Evolutionary conservation across 208 protist genomes (phyloP), one percentile per base, ranked within the genome.

Genomic region (Acanthamoeba healyi): DNA sequence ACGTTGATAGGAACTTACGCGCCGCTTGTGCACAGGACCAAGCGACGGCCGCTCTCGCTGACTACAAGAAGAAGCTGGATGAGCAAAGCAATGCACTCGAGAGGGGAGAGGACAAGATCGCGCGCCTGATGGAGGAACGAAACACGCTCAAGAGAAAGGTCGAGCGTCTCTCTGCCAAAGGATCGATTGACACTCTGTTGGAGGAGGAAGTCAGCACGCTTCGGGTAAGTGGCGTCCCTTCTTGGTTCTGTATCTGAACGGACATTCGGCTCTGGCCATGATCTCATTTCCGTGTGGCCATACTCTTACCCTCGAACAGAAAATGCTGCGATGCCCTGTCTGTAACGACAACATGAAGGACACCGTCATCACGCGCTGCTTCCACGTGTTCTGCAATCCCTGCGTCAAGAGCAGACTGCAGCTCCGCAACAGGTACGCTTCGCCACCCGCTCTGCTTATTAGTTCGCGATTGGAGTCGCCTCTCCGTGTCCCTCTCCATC

Each of bases 281-380:
- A n/a, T n/a, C n/a, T n/a, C n/a, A n/a, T n/a, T n/a, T n/a, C n/a
- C n/a, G n/a, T n/a, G n/a, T n/a, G n/a, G n/a, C n/a, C n/a, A n/a
- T n/a, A n/a, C n/a, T n/a, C n/a, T n/a, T n/a, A n/a, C n/a, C n/a
- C n/a, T n/a, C n/a, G 10, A 58, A 86, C 82, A 92, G 87, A 70
- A 77, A 46, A 51, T 92, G 61, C 29, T 77, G 49, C 87, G 61
- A 29, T 94, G 91, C 38, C 46, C 42, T 4, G 91, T 94, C 5
- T 94, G 91, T 72, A 65, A 94, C 51, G 54, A 54, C 9, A 86
- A 51, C 19, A 44, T 70, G 42, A 94, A 94, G 51, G 74, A 94
- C 91, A 72, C 49, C 5, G 72, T 94, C 19, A 94, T 94, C 74
- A 94, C 91, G 12, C 65, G 74, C 15, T 94, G 91, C 54, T 89